These are phyloP conservation scores for Salmacisia buchloeana DNA, from an alignment of 1,284 basidiomycete genomes.

Conservation along the genomic window DNA sequence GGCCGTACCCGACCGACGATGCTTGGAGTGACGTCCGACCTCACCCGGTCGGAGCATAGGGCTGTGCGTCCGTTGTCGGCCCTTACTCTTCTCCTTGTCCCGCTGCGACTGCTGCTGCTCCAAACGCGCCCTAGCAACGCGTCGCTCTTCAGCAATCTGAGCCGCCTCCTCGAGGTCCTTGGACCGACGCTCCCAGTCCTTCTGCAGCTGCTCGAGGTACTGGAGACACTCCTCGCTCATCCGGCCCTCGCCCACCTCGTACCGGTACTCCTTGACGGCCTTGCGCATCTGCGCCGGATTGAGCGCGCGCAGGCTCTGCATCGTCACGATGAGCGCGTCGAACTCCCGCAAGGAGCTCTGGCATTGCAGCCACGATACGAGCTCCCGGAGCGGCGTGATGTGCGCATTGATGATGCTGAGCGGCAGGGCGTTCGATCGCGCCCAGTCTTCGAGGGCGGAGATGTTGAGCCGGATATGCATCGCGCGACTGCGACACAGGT, in stretches of 20 bases:
- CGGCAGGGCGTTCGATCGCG: constrained; percentile 72
- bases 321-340: constrained; percentile 76
- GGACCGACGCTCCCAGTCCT: constrained; percentile 76
- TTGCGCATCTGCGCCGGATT: constrained; percentile 94
- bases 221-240: constrained; percentile 93
- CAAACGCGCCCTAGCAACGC: constrained; percentile 14
- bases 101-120: constrained; percentile 19
- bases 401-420: constrained; percentile 68
- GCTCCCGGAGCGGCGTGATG: constrained; percentile 75
- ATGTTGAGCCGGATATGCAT: constrained; percentile 86
- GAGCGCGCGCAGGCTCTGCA: constrained; percentile 76
- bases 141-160: not conserved
- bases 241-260: constrained; percentile 80
- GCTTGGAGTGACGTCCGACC: constrained; percentile 1
- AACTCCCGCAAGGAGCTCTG: constrained; percentile 61
- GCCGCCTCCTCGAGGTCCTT: not conserved
- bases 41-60: not conserved
- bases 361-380: constrained; percentile 81
- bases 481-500: constrained; percentile 82
- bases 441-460: constrained; percentile 83
- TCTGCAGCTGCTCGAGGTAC: constrained; percentile 86
- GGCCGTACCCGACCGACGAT: constrained; percentile 31
- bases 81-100: constrained; percentile 15
- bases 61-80: not conserved
- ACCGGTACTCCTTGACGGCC: constrained; percentile 87